phyloP scores from a whole-genome alignment of 2,329 filamentous ascomycete genomes.

The Daldinia eschscholtzii region DNA sequence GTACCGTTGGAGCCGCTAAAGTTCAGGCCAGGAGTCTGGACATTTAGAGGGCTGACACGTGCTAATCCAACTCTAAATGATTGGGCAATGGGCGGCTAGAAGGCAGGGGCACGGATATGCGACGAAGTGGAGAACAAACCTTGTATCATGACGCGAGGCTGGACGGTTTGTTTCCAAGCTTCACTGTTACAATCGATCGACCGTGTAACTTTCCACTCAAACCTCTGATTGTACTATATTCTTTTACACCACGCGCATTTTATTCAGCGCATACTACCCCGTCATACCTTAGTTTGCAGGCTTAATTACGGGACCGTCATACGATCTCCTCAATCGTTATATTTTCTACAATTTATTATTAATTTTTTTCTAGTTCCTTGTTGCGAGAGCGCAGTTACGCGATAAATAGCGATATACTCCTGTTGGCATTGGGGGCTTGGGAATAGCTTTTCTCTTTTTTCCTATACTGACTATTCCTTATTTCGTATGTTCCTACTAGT shows the following conservation, averaged over 20 bases:
- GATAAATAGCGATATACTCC: slow-evolving; percentile 24
- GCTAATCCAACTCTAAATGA: slow-evolving; percentile 29
- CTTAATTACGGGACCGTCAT: slow-evolving; percentile 15
- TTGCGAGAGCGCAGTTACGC: slow-evolving; percentile 10
- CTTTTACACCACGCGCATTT: slow-evolving; percentile 24
- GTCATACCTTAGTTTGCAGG: neutral
- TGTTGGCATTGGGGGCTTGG: slow-evolving; percentile 29
- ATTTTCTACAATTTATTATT: slow-evolving; percentile 18
- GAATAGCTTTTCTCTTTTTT: slow-evolving; percentile 13
- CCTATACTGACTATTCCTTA: slow-evolving; percentile 17
- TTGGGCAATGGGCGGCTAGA: slow-evolving; percentile 37
- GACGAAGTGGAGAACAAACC: slow-evolving; percentile 7
- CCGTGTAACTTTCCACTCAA: slow-evolving; percentile 12
- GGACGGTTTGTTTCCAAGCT: slow-evolving; percentile 20
- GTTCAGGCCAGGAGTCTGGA: slow-evolving; percentile 19
- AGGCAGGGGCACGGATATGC: slow-evolving; percentile 11
- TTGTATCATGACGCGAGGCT: slow-evolving; percentile 37
- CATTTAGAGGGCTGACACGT: slow-evolving; percentile 34
- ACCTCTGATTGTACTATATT: slow-evolving; percentile 13
- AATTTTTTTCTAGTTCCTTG: slow-evolving; percentile 6
- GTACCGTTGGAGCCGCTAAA: slow-evolving; percentile 23
- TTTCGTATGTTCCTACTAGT: slow-evolving; percentile 31
- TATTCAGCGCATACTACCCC: slow-evolving; percentile 21
- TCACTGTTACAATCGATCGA: slow-evolving; percentile 14
- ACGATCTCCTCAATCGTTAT: slow-evolving; percentile 12